Conservation (phyloP, 768 basidiomycete species). For the Dentipellis sp. region DNA sequence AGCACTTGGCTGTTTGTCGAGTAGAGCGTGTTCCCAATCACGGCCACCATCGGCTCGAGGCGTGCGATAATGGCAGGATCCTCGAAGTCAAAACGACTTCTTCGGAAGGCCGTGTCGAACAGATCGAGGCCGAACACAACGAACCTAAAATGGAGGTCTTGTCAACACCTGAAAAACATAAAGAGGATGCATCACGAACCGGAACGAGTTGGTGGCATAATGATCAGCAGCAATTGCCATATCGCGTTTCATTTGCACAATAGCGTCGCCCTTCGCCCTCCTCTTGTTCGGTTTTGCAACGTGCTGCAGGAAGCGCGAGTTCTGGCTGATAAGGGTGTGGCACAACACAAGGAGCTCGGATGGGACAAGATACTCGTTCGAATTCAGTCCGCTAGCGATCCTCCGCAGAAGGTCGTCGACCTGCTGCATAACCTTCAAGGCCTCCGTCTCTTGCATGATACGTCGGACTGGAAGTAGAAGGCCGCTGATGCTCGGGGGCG, state of each 20-base stretch:
- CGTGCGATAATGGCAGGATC: conserved; percentile 69
- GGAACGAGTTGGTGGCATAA: conserved; percentile 81
- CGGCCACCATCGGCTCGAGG: conserved; percentile 76
- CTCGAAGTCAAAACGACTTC: conserved; percentile 79
- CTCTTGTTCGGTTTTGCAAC: conserved; percentile 25
- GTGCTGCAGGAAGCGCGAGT: conserved; percentile 77
- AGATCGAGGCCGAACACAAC: conserved; percentile 88
- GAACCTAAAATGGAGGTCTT: conserved; percentile 40
- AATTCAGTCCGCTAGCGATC: conserved; percentile 75
- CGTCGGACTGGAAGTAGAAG: conserved; percentile 72
- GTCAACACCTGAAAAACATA: too few relatives aligned
- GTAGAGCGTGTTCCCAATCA: conserved; percentile 89
- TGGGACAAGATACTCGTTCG: conserved; percentile 64
- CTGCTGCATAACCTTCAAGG: conserved; percentile 67
- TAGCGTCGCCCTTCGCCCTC: conserved; percentile 38
- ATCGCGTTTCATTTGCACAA: conserved; percentile 75
- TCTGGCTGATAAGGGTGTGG: conserved; percentile 85
- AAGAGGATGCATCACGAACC: conserved; percentile 33
- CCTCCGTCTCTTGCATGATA: conserved; percentile 81
- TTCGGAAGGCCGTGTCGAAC: conserved; percentile 78
- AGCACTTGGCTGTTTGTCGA: conserved; percentile 72
- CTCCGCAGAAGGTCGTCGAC: conserved; percentile 86
- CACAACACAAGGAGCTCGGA: conserved; percentile 72
- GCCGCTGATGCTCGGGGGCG: conserved; percentile 65
- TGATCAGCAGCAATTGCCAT: conserved; percentile 46